Evolutionary conservation across 164 flowering plant genomes (phyloP).

Genomic region (Tinospora cordifolia): DNA sequence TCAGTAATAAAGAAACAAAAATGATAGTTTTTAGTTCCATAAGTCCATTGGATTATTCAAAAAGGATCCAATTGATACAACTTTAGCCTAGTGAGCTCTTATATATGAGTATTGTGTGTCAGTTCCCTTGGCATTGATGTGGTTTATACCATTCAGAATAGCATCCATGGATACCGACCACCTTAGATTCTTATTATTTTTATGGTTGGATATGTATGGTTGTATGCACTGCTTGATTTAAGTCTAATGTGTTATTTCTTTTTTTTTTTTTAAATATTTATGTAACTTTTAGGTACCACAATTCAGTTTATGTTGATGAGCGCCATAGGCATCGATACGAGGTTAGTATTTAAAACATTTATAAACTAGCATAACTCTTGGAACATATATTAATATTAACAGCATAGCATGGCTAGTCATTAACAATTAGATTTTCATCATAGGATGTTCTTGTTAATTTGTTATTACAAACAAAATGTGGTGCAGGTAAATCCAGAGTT

Average conservation of each 20-base stretch:
- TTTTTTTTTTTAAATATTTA: too few species aligned
- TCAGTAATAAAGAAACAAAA: too few species aligned
- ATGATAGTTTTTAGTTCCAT: not conserved
- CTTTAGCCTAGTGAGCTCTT: not conserved
- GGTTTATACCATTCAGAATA: too few species aligned
- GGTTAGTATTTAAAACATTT: slow-evolving; percentile 29
- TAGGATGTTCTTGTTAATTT: not conserved
- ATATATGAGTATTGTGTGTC: too few species aligned
- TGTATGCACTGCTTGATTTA: not conserved
- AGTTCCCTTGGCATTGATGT: too few species aligned
- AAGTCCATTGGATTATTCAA: not conserved
- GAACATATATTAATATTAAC: not conserved
- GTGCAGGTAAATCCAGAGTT: slow-evolving; percentile 83
- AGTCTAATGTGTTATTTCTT: not conserved
- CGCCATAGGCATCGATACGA: slow-evolving; percentile 97
- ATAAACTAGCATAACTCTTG: not conserved
- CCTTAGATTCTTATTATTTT: not conserved
- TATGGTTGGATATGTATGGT: not conserved
- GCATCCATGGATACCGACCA: not conserved
- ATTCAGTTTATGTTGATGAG: slow-evolving; percentile 70
- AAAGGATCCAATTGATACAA: not conserved
- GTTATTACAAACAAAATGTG: slow-evolving; percentile 2
- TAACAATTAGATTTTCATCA: not conserved
- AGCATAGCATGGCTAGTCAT: not conserved
- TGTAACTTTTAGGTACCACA: slow-evolving; percentile 42